phyloP scores from a whole-genome alignment of 352 stramenopile species.

The Globisporangium paroecandrum region DNA sequence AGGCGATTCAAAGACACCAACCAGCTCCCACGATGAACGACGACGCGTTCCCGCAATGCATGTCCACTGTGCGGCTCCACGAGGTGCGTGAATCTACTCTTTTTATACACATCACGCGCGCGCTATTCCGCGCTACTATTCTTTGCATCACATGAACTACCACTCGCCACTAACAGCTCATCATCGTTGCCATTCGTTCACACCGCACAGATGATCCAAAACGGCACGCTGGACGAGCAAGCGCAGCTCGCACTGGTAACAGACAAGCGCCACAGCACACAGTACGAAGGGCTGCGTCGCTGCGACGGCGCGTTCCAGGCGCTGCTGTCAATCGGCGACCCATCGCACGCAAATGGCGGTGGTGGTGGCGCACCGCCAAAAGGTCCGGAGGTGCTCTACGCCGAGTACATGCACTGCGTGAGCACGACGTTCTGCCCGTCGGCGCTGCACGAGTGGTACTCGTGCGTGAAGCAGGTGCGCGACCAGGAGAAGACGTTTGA shows the following conservation, averaged over 20 bases:
- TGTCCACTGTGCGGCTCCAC: conserved; percentile 58
- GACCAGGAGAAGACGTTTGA: conserved; percentile 33
- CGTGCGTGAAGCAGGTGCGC: conserved; percentile 46
- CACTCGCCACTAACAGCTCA: neutral
- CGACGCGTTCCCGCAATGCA: conserved; percentile 50
- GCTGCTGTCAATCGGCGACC: conserved; percentile 31
- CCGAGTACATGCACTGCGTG: conserved; percentile 61
- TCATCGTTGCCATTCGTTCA: neutral
- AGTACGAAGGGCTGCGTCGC: conserved; percentile 48
- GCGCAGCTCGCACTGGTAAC: conserved; percentile 42
- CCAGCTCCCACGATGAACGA: conserved; percentile 26
- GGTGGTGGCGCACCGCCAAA: conserved; percentile 20
- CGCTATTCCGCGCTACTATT: too few relatives aligned
- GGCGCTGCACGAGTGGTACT: conserved; percentile 46
- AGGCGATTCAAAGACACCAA: too few relatives aligned
- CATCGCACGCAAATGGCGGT: conserved; percentile 11
- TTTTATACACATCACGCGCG: too few relatives aligned
- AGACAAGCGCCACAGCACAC: conserved; percentile 27
- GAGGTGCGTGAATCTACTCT: conserved; percentile 29
- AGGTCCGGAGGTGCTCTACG: conserved; percentile 45
- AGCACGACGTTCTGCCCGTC: conserved; percentile 46
- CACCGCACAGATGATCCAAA: conserved; percentile 36
- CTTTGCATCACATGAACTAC: too few relatives aligned
- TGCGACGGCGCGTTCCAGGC: conserved; percentile 56
- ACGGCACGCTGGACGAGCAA: conserved; percentile 34